phyloP scores from a whole-genome alignment of 345 rosid genomes.

The Excoecaria agallocha region DNA sequence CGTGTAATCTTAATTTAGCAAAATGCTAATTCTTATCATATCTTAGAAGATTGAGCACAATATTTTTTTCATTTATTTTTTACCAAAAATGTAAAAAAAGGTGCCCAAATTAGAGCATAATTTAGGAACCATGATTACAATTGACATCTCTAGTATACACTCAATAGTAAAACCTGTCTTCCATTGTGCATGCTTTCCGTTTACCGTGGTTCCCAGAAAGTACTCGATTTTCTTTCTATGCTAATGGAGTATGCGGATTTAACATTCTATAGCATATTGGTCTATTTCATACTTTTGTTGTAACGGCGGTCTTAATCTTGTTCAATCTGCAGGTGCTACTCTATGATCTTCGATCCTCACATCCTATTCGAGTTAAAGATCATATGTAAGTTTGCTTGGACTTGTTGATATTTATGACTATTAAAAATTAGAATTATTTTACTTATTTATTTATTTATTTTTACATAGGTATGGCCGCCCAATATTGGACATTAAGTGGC shows the following conservation, averaged over 20 bases:
- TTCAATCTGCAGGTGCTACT: slow-evolving; percentile 65
- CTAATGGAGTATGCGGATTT: neutral
- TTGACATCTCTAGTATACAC: too few species aligned
- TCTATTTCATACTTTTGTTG: neutral
- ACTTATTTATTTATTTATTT: neutral
- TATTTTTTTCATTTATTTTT: too few species aligned
- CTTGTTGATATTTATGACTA: neutral
- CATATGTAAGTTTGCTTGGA: slow-evolving; percentile 67
- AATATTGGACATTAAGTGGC: slow-evolving; percentile 92
- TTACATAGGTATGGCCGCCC: slow-evolving; percentile 79
- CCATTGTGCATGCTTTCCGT: neutral
- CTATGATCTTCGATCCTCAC: slow-evolving; percentile 85
- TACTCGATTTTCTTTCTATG: neutral
- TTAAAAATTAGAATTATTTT: too few species aligned
- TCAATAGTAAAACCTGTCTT: neutral
- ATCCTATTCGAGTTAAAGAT: slow-evolving; percentile 75
- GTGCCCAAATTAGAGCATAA: too few species aligned
- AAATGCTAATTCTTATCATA: neutral
- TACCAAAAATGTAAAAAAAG: too few species aligned
- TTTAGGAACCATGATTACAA: too few species aligned
- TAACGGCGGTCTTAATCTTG: neutral
- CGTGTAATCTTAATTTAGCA: neutral
- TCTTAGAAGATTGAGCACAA: too few species aligned
- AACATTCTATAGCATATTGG: neutral
- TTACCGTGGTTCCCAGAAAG: neutral